These are phyloP conservation scores for Colletotrichum lupini DNA, from an alignment of 2,329 filamentous ascomycete species.

Conservation along the genomic window DNA sequence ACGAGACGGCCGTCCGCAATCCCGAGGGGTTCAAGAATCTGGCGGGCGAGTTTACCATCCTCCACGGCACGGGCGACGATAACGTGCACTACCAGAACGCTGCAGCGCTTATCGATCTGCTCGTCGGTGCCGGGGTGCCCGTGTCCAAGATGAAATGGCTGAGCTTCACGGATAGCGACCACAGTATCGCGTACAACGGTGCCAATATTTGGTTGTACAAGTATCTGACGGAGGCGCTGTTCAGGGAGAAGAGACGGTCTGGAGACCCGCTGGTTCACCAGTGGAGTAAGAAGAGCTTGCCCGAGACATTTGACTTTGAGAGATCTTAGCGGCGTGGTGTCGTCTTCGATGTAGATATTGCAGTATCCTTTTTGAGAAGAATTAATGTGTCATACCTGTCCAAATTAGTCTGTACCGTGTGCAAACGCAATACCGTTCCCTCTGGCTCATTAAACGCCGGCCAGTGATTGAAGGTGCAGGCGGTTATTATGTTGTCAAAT, in stretches of 20 bases:
- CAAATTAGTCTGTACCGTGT: neutral
- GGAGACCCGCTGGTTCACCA: constrained; percentile 44
- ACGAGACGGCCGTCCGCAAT: constrained; percentile 67
- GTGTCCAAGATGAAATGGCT: constrained; percentile 72
- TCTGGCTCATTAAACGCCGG: too few relatives aligned
- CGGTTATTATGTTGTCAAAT: too few relatives aligned
- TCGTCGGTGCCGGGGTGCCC: constrained; percentile 68
- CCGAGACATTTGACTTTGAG: constrained; percentile 21
- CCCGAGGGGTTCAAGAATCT: constrained; percentile 71
- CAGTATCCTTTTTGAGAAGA: neutral
- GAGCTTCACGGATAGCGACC: constrained; percentile 74
- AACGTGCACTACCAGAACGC: constrained; percentile 79
- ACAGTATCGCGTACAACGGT: constrained; percentile 69
- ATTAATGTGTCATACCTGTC: neutral
- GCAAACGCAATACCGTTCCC: neutral
- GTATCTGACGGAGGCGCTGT: constrained; percentile 70
- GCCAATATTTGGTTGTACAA: constrained; percentile 69
- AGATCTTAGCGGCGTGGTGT: neutral
- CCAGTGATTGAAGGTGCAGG: too few relatives aligned
- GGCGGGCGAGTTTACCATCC: constrained; percentile 68
- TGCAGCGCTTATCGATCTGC: constrained; percentile 69
- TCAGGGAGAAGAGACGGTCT: constrained; percentile 68
- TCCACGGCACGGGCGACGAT: constrained; percentile 76
- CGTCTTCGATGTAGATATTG: neutral
- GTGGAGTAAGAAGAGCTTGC: constrained; percentile 44